These are phyloP conservation scores for Solanum stenotomum DNA, from an alignment of 257 asterid species.

Conservation along the genomic window DNA sequence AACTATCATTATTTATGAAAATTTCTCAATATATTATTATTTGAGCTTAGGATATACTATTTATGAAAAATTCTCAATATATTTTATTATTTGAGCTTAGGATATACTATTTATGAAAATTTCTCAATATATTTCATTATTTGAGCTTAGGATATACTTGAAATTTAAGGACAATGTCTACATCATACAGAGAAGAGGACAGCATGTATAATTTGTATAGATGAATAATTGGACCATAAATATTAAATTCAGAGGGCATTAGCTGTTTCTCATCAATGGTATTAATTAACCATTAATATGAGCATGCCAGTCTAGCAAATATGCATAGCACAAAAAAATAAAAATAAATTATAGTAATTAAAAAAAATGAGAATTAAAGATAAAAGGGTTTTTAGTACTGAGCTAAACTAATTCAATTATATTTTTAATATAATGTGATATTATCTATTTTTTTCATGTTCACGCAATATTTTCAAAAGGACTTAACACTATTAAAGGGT, in stretches of 20 bases:
- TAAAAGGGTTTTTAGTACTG: neutral
- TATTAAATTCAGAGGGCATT: neutral
- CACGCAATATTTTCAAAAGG: neutral
- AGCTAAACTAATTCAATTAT: neutral
- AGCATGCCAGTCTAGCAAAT: neutral
- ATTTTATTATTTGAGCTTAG: neutral
- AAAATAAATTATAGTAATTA: no score
- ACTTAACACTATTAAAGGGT: no score
- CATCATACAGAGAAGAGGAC: neutral
- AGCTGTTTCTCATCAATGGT: neutral
- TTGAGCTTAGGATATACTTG: neutral
- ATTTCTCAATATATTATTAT: neutral
- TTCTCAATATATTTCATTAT: neutral
- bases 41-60: neutral
- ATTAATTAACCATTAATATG: neutral
- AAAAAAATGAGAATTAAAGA: neutral
- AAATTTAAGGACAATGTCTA: neutral
- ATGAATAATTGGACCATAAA: neutral
- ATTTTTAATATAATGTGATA: neutral
- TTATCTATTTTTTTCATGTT: neutral
- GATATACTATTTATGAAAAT: neutral
- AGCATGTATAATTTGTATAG: neutral
- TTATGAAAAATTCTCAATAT: neutral
- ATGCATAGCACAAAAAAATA: neutral
- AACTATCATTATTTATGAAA: neutral